Base-by-base conservation (phyloP, 306 rosid genomes). In the Astragalus membranaceus region DNA sequence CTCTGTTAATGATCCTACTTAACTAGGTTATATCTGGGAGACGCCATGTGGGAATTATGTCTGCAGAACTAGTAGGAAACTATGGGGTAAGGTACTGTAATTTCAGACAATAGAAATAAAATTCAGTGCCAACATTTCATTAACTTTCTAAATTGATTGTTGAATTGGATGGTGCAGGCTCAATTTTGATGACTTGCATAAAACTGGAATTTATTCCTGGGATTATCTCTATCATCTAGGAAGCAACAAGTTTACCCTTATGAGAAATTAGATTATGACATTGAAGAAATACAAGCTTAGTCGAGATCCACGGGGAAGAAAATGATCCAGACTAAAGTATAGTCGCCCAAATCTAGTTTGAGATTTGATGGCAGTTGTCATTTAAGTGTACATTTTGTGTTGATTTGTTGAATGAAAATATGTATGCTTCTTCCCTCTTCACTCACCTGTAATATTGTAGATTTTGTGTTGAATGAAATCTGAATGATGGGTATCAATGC, bases 191-290 rank as follows among this genome's bases (percentile, higher is more conserved):
- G 97, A 93, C 83, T 88, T 90, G 87, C 96, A 88, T 70, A 90
- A 87, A 82, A 93, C 92, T 9, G 96, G 98, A 33, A 93, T 93
- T 32, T 85, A 80, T 84, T 86, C 96, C 0, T 93, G 98, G 98
- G 96, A 85, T 71, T 88, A 86, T 72, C 82, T 90, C 73, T 75
- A 80, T 76, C 82, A 85, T 30, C 81, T 90, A 13, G 97, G 97
- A 36, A 85, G 90, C 85, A 90, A 83, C 88, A 86, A 87, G 69
- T 85, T 88, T 72, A 76, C 82, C 44, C 85, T 90, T 60, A 81
- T 85, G 97, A 84, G 88, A 73, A 82, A 67, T 69, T 93, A 90
- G 76, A 71, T 90, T 17, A 78, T 83, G 66, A 84, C 85, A 6
- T 82, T 90, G 20, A 88, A 87, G 83, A 93, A 90, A 83, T 80